A percentile compares a stretch with the other conserved stretches of the same genome.
Evolutionary conservation across 2,329 filamentous ascomycete genomes (phyloP).

Genomic region (Colletotrichum neosansevieriae): DNA sequence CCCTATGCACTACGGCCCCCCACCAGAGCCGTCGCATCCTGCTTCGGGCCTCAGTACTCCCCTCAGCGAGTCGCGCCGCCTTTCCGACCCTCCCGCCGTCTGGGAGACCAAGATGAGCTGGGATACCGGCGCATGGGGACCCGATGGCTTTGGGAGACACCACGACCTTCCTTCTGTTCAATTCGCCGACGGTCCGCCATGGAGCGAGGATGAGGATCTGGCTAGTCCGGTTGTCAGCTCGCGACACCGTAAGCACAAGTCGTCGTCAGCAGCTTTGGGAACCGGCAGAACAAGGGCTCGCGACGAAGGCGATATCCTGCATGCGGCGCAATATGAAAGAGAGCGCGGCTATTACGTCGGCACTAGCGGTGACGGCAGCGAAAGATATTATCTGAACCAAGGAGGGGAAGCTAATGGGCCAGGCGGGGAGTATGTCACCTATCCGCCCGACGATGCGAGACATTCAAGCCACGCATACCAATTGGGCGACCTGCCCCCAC

Average conservation of each 20-base stretch:
- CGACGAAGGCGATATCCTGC: conserved; percentile 54
- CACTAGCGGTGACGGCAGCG: conserved; percentile 76
- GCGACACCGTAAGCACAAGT: conserved; percentile 88
- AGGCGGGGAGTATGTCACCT: conserved; percentile 84
- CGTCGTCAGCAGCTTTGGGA: conserved; percentile 66
- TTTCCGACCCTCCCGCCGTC: conserved; percentile 83
- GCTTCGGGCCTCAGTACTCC: conserved; percentile 87
- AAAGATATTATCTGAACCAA: conserved; percentile 80
- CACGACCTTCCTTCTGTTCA: conserved; percentile 81
- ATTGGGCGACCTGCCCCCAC: conserved; percentile 58
- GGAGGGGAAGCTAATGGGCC: conserved; percentile 79
- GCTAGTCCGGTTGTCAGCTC: conserved; percentile 91
- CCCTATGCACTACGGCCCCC: conserved; percentile 94
- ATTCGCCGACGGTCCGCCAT: conserved; percentile 90
- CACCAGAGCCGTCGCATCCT: conserved; percentile 77
- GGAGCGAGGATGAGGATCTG: conserved; percentile 95
- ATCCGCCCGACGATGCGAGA: conserved; percentile 73
- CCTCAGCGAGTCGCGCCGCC: conserved; percentile 79
- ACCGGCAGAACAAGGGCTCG: conserved; percentile 58
- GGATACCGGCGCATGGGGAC: conserved; percentile 62
- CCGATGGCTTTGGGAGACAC: conserved; percentile 68
- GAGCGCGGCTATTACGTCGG: conserved; percentile 77
- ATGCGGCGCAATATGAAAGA: conserved; percentile 64
- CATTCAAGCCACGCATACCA: conserved; percentile 66
- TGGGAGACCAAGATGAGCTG: conserved; percentile 79